Percentiles rank a stretch among this genome's conserved stretches.
Evolutionary conservation across 352 stramenopile genomes (phyloP).

Genomic region (Pythium phragmiticola): DNA sequence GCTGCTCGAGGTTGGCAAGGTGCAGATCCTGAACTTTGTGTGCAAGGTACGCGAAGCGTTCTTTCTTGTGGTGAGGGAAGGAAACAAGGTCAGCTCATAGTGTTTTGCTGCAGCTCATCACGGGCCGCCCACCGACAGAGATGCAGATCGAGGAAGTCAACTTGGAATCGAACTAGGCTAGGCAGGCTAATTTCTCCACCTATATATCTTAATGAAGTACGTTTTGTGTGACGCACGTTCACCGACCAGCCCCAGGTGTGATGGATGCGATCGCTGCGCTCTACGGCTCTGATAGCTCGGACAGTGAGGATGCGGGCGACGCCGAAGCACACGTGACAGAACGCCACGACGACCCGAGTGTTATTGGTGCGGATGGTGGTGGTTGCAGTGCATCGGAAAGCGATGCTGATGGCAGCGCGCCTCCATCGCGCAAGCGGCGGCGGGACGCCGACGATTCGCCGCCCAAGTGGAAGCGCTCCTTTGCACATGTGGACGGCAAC

Average conservation of each 20-base stretch:
- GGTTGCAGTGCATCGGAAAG: background rate
- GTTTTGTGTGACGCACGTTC: background rate
- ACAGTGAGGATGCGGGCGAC: slow-evolving; percentile 7
- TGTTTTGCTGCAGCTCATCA: slow-evolving; percentile 49
- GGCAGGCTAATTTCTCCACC: background rate
- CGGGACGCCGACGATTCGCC: slow-evolving; percentile 22
- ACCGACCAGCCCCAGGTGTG: background rate
- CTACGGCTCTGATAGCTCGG: slow-evolving; percentile 27
- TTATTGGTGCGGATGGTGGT: background rate
- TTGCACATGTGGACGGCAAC: slow-evolving; percentile 77
- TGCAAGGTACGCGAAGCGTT: slow-evolving; percentile 60
- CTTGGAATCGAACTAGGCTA: slow-evolving; percentile 49
- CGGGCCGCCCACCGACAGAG: slow-evolving; percentile 59
- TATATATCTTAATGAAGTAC: slow-evolving; percentile 21
- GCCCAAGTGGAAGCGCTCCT: slow-evolving; percentile 52
- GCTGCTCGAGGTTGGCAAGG: slow-evolving; percentile 77
- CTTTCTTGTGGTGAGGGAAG: background rate
- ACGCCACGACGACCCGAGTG: background rate
- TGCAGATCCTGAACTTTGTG: slow-evolving; percentile 86
- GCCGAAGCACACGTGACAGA: background rate
- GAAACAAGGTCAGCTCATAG: background rate
- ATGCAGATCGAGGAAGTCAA: slow-evolving; percentile 67
- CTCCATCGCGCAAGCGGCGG: slow-evolving; percentile 36
- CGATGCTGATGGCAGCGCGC: background rate
- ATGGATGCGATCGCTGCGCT: slow-evolving; percentile 19